A percentile compares a stretch with the other conserved stretches of the same genome.
These are phyloP conservation scores for Pythium aristosporum DNA, from an alignment of 352 stramenopile genomes.

Conservation along the genomic window DNA sequence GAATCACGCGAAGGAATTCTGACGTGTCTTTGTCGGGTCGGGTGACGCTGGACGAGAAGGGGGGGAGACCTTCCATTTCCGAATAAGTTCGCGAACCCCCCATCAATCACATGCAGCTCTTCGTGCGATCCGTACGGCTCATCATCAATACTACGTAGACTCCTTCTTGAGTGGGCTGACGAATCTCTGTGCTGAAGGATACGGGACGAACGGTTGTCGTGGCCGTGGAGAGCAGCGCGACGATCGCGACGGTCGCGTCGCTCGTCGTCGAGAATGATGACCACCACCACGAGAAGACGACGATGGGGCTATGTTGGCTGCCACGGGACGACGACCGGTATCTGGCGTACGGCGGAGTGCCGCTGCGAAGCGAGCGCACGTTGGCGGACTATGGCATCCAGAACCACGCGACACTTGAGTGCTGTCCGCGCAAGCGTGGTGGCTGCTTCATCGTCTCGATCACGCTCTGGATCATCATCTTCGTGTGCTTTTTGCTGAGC, in stretches of 20 bases:
- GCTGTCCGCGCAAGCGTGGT: slow-evolving; percentile 40
- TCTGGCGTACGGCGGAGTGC: slow-evolving; percentile 61
- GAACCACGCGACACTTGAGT: slow-evolving; percentile 60
- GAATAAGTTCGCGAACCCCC: background rate
- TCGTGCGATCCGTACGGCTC: slow-evolving; percentile 50
- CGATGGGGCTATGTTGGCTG: background rate
- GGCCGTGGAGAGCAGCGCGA: slow-evolving; percentile 29
- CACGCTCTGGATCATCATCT: slow-evolving; percentile 74
- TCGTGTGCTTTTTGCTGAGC: slow-evolving; percentile 65
- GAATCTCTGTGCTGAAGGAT: slow-evolving; percentile 29
- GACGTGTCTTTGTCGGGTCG: background rate
- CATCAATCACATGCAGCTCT: slow-evolving; percentile 54
- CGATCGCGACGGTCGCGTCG: slow-evolving; percentile 39
- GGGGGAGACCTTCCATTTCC: background rate
- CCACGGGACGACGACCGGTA: slow-evolving; percentile 25
- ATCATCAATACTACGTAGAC: background rate
- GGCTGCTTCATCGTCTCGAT: slow-evolving; percentile 80
- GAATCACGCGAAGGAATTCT: background rate
- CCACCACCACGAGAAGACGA: background rate
- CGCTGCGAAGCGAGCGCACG: slow-evolving; percentile 43
- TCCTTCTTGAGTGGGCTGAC: background rate
- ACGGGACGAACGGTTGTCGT: slow-evolving; percentile 41
- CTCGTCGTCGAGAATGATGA: slow-evolving; percentile 7
- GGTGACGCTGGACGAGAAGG: background rate
- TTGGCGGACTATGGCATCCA: slow-evolving; percentile 69